phyloP scores from a whole-genome alignment of 305 asterid genomes.

The Lippia alba region DNA sequence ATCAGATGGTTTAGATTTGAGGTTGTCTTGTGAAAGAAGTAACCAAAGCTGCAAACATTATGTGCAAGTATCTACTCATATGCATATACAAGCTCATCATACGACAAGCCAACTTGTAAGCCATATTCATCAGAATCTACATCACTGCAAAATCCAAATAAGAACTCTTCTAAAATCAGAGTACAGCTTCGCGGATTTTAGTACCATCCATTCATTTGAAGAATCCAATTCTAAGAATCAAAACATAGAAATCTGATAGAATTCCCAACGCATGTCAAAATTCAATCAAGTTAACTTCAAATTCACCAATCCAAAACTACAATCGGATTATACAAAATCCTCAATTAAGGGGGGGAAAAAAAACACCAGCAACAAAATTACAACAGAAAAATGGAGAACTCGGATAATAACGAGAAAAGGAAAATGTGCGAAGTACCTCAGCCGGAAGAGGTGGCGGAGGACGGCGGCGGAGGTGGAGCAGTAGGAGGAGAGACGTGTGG shows the following conservation, averaged over 20 bases:
- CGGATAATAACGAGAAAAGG: neutral
- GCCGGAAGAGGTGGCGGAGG: constrained; percentile 33
- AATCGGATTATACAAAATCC: constrained; percentile 4
- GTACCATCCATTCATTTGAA: neutral
- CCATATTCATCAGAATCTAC: neutral
- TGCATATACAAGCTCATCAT: constrained; percentile 5
- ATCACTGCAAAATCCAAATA: neutral
- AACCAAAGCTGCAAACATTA: constrained; percentile 9
- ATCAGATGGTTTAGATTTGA: too few species aligned
- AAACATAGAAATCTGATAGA: neutral
- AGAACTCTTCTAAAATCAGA: constrained; percentile 14
- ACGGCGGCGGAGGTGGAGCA: constrained; percentile 36
- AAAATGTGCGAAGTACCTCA: neutral
- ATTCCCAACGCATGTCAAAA: constrained; percentile 12
- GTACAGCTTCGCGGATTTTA: neutral
- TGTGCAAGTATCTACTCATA: neutral
- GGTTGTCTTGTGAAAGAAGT: too few species aligned
- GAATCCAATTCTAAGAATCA: constrained; percentile 12
- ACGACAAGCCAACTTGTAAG: neutral
- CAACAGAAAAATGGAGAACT: constrained; percentile 15
- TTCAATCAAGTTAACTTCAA: constrained; percentile 5
- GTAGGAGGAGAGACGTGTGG: constrained; percentile 56
- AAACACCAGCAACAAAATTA: constrained; percentile 8
- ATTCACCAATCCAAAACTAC: constrained; percentile 2
- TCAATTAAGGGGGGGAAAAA: neutral